Evolutionary conservation across 208 protist genomes (phyloP).

Genomic region (Herpetomonas muscarum): DNA sequence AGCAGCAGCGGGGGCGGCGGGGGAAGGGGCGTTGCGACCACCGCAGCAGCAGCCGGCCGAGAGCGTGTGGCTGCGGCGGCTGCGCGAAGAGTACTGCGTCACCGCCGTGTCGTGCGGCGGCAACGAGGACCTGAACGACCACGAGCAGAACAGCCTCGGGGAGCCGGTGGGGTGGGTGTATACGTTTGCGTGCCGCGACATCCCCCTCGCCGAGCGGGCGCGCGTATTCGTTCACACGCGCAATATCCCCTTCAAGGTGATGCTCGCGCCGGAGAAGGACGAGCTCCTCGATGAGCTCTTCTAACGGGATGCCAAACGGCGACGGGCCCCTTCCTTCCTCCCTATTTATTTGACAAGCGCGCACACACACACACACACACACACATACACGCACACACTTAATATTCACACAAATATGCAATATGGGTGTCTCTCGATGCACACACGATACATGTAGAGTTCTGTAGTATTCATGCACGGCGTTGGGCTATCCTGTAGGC

Average conservation of each 20-base stretch:
- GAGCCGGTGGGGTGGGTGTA: constrained; percentile 41
- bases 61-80: not conserved
- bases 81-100: constrained; percentile 9
- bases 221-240: constrained; percentile 27
- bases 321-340: too few relatives aligned
- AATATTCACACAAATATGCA: too few relatives aligned
- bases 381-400: too few relatives aligned
- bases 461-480: too few relatives aligned
- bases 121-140: constrained; percentile 32
- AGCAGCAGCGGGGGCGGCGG: too few relatives aligned
- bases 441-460: too few relatives aligned
- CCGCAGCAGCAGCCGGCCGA: not conserved
- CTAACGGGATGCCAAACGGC: too few relatives aligned
- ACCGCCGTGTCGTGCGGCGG: constrained; percentile 29
- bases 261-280: constrained; percentile 18
- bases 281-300: constrained; percentile 52
- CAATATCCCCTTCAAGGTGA: constrained; percentile 17
- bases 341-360: too few relatives aligned
- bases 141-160: constrained; percentile 38
- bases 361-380: too few relatives aligned
- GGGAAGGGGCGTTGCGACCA: not conserved
- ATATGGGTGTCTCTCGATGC: too few relatives aligned
- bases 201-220: constrained; percentile 29
- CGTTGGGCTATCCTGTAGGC: too few relatives aligned
- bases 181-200: constrained; percentile 15